Base-by-base conservation (phyloP, 164 flowering plant species). In the Cinnamomum chago region DNA sequence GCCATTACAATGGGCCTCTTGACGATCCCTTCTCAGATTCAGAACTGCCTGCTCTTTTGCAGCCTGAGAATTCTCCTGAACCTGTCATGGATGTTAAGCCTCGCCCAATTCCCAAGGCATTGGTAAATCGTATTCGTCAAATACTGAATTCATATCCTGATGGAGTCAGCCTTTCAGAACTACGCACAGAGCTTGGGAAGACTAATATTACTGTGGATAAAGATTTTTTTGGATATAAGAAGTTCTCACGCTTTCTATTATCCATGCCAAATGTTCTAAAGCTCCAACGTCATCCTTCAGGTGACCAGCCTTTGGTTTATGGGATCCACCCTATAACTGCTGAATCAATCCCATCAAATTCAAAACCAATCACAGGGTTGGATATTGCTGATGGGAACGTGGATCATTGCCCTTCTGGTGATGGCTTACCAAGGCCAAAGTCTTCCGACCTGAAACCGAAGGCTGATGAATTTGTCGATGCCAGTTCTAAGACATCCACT, bases 221-320 rank as follows among this genome's bases (percentile, higher is more conserved):
- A 78, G 88, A 90, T 58, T 82, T 79, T 0, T 92, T 90, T 76
- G 98, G 99, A 11, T 72, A 92, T 79, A 88, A 82, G 75, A 93
- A 87, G 70, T 93, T 95, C 76, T 82, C 90, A 60, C 82, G 80
- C 51, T 82, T 95, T 78, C 90, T 95, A 58, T 50, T 71, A 27
- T 81, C 97, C 3, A 80, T 92, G 86, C 92, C 92, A 6, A 72
- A 80, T 25, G 74, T 89, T 73, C 70, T 93, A 65, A 81, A 80
- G 80, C 76, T 93, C 78, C 67, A 69, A 33, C 6, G 65, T 24
- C 23, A n/a, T 22, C 68, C 78, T 50, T 68, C 23, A 22, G 50
- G 55, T 64, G 87, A 84, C 81, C 78, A 75, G 68, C 79, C 68
- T 65, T 0, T 83, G 4, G 86, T 90, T 24, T 80, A 65, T 66